phyloP scores from a whole-genome alignment of 441 rosid genomes.

The Croton setiger region DNA sequence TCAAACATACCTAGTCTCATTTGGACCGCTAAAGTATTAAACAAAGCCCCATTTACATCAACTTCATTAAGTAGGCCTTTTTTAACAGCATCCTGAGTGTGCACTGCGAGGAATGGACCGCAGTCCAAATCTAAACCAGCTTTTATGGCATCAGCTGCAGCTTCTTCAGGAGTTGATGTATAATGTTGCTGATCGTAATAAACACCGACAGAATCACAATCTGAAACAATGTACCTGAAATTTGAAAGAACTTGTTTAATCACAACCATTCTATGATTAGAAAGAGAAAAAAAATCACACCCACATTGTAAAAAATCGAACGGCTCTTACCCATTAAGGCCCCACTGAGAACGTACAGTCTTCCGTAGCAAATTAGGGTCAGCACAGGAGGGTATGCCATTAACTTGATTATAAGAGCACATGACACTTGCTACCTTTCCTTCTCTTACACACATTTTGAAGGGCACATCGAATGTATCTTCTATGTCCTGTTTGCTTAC shows the following conservation, averaged over 20 bases:
- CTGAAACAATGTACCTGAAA: slow-evolving; percentile 76
- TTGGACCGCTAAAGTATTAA: slow-evolving; percentile 61
- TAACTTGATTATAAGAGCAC: slow-evolving; percentile 97
- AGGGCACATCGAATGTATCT: slow-evolving; percentile 83
- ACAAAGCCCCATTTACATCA: slow-evolving; percentile 52
- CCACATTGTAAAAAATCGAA: neutral
- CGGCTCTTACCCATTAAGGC: slow-evolving; percentile 60
- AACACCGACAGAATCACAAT: slow-evolving; percentile 89
- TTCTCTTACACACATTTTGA: slow-evolving; percentile 74
- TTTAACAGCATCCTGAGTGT: slow-evolving; percentile 67
- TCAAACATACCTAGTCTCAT: slow-evolving; percentile 95
- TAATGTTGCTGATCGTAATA: slow-evolving; percentile 66
- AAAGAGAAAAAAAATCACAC: neutral
- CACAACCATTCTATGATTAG: neutral
- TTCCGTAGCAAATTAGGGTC: slow-evolving; percentile 66
- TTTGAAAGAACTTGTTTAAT: neutral
- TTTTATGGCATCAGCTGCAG: slow-evolving; percentile 81
- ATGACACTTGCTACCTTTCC: slow-evolving; percentile 89
- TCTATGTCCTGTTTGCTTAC: slow-evolving; percentile 83
- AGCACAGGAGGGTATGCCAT: slow-evolving; percentile 93
- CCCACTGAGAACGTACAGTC: slow-evolving; percentile 74
- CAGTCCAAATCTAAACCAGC: slow-evolving; percentile 94
- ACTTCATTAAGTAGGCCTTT: slow-evolving; percentile 48
- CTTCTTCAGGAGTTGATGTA: slow-evolving; percentile 79
- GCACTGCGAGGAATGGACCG: slow-evolving; percentile 59